A percentile compares a stretch with the other conserved stretches of the same genome.
Evolutionary conservation across 2,329 filamentous ascomycete genomes (phyloP).

Genomic region (Pseudodiploospora longispora): DNA sequence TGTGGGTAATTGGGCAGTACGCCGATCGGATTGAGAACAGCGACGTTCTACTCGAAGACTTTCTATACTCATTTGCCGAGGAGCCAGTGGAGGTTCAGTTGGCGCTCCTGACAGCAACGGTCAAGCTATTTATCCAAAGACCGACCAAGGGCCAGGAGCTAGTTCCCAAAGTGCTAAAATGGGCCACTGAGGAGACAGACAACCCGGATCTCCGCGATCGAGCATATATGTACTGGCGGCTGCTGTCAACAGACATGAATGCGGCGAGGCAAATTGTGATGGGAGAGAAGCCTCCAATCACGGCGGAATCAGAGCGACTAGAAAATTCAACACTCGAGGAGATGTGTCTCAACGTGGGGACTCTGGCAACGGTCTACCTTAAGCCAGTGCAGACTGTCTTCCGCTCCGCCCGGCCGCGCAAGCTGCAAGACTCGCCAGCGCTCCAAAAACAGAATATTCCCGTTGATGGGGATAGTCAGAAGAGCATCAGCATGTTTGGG

Average conservation of each 20-base stretch:
- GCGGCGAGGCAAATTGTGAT: constrained; percentile 85
- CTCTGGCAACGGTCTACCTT: constrained; percentile 91
- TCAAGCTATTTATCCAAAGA: constrained; percentile 95
- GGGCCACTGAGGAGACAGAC: constrained; percentile 98
- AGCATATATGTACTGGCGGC: constrained; percentile 99
- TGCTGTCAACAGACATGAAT: constrained; percentile 84
- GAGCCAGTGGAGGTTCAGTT: constrained; percentile 95
- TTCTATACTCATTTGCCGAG: constrained; percentile 86
- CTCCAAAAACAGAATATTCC: constrained; percentile 65
- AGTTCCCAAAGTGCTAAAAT: constrained; percentile 91
- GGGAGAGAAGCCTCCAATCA: constrained; percentile 95
- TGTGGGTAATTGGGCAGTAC: constrained; percentile 99
- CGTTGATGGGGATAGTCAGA: constrained; percentile 44
- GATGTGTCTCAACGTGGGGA: constrained; percentile 94
- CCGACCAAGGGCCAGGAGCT: constrained; percentile 90
- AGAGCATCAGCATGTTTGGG: constrained; percentile 52
- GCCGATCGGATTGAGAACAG: constrained; percentile 96
- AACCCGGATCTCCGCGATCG: constrained; percentile 93
- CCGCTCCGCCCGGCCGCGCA: constrained; percentile 73
- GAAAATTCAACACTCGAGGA: constrained; percentile 89
- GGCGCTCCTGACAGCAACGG: constrained; percentile 86
- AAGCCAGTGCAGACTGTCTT: constrained; percentile 98
- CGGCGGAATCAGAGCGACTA: constrained; percentile 88
- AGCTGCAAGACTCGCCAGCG: constrained; percentile 74
- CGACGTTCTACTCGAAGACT: constrained; percentile 88